Evolutionary conservation across 73 alveolate species (phyloP).

Genomic region (Effrenium voratum): DNA sequence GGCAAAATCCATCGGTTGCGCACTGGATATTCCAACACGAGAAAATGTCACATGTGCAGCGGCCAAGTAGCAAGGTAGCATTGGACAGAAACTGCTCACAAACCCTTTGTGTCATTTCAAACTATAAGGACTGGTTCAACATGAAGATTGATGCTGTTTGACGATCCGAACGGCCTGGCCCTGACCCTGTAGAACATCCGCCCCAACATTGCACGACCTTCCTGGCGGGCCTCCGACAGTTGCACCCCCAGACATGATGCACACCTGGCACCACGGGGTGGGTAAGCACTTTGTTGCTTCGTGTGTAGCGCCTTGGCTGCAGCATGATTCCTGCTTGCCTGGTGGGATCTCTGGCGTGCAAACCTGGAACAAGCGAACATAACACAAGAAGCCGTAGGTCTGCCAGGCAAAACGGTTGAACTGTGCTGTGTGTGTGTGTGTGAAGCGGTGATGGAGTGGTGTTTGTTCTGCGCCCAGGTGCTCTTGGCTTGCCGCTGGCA

Average conservation of each 20-base stretch:
- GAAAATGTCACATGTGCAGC: neutral
- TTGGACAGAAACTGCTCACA: neutral
- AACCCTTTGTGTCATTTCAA: too few species aligned
- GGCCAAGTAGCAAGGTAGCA: neutral
- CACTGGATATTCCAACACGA: neutral
- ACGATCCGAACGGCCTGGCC: neutral
- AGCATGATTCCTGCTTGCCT: neutral
- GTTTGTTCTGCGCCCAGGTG: neutral
- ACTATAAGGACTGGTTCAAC: neutral
- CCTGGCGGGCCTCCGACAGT: slow-evolving; percentile 37
- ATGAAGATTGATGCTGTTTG: neutral
- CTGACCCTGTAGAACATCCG: neutral
- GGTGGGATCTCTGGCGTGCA: too few species aligned
- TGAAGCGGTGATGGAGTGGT: neutral
- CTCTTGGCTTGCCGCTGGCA: neutral
- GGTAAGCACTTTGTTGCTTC: neutral
- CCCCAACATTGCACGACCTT: neutral
- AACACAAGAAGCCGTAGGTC: too few species aligned
- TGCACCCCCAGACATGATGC: slow-evolving; percentile 50
- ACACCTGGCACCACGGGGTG: slow-evolving; percentile 31
- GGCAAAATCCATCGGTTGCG: neutral
- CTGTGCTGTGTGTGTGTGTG: neutral
- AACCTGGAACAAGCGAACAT: too few species aligned
- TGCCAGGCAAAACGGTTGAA: too few species aligned
- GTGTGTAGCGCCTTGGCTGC: neutral